Evolutionary conservation across 345 rosid genomes (phyloP), one percentile per base, ranked within the genome.

Genomic region (Pistacia vera): DNA sequence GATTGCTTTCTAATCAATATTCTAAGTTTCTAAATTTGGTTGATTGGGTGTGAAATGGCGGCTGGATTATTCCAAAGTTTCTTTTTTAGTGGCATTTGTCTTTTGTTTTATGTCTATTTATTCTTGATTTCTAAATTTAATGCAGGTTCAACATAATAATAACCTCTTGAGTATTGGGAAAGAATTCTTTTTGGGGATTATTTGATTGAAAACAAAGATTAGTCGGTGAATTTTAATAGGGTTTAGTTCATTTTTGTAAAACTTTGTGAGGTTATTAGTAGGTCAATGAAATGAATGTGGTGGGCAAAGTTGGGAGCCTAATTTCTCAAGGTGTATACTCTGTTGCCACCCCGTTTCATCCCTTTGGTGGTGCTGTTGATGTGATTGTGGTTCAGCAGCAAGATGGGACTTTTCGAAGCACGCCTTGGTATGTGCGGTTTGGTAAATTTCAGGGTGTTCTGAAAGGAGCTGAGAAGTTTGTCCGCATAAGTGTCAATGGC

Each of bases 381-480:
- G 92, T 91, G 11, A 91, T 94, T 74, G 98, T 89, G 51, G 97
- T 94, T 75, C 91, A 85, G 78, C 98, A 94, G 86, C 87, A 90
- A 79, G 97, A 94, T 75, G 97, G 95, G 72, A 81, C 90, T 3
- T 94, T 91, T 74, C 88, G 87, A 30, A 92, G 97, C 79, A 90
- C 97, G 0, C 98, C 98, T 56, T 94, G 98, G 98, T 88, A 94
- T 58, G 98, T 94, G 66, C 84, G 93, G 81, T 94, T 94, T 67
- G 98, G 98, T 56, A 94, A 94, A 82, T 94, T 94, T 82, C 97
- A 94, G 85, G 98, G 98, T 58, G 97, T 94, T 74, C 87, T 94
- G 11, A 94, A 94, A 82, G 97, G 97, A 12, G 86, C 91, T 0
- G 97, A 92, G 83, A 94, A 92, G 88, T 81, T 90, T 66, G 97